Conservation (phyloP, 352 stramenopile species). For the Pythium coloratum region DNA sequence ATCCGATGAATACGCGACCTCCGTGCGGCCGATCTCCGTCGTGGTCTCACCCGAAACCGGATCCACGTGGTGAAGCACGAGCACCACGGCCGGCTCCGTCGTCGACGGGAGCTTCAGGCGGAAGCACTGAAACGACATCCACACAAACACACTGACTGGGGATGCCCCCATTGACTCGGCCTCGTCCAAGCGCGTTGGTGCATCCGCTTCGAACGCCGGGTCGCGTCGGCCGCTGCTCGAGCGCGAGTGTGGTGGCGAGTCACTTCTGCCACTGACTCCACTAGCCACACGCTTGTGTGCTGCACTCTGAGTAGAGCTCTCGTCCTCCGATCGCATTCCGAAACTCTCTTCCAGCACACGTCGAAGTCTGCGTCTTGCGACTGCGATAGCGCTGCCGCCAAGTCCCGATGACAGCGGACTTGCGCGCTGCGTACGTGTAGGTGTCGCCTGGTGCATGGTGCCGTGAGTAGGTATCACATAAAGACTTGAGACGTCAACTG, state of each 20-base stretch:
- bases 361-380: slow-evolving; percentile 42
- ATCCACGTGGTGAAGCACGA: slow-evolving; percentile 68
- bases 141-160: slow-evolving; percentile 33
- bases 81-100: slow-evolving; percentile 53
- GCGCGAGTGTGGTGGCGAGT: slow-evolving; percentile 14
- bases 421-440: slow-evolving; percentile 31
- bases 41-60: slow-evolving; percentile 37
- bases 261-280: slow-evolving; percentile 1
- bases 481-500: slow-evolving; percentile 1
- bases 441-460: slow-evolving; percentile 3
- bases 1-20: slow-evolving; percentile 68
- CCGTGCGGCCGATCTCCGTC: slow-evolving; percentile 70
- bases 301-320: slow-evolving; percentile 10
- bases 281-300: slow-evolving; percentile 9
- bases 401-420: slow-evolving; percentile 68
- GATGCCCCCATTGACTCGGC: background rate
- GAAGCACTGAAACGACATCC: slow-evolving; percentile 86
- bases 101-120: slow-evolving; percentile 71
- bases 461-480: background rate
- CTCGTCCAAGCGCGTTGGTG: background rate
- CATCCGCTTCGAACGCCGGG: background rate
- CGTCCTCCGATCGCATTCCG: slow-evolving; percentile 27
- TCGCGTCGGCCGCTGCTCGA: slow-evolving; percentile 24
- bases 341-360: slow-evolving; percentile 35
- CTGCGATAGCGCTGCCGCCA: slow-evolving; percentile 50